Evolutionary conservation across 2,329 filamentous ascomycete species (phyloP).

Genomic region (Epichloe typhina): DNA sequence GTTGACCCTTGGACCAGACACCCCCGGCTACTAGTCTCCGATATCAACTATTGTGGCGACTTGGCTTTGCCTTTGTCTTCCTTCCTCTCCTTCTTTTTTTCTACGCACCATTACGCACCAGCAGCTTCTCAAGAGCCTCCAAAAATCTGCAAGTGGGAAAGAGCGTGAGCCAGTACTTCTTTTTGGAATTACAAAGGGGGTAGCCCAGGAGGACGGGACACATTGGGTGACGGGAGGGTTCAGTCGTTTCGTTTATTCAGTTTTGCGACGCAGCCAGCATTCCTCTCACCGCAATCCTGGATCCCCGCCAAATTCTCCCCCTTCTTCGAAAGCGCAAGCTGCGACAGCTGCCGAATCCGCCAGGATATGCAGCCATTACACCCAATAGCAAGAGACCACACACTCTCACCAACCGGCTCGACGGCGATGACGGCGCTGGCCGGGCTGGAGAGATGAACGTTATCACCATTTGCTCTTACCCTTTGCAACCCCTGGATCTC

Average conservation of each 20-base stretch:
- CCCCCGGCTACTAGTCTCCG: not conserved
- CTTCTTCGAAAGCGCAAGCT: slow-evolving; percentile 4
- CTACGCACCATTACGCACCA: not conserved
- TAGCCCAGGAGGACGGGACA: too few species aligned
- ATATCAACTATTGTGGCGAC: not conserved
- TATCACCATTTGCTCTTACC: slow-evolving; percentile 9
- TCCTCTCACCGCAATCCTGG: not conserved
- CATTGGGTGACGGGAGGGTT: not conserved
- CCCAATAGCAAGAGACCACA: slow-evolving; percentile 2
- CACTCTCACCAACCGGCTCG: slow-evolving; percentile 1
- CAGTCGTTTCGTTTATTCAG: not conserved
- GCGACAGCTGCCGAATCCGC: not conserved
- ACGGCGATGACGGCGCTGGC: not conserved
- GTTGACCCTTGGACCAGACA: not conserved
- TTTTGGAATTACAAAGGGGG: too few species aligned
- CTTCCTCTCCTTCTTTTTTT: not conserved
- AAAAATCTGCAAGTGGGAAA: not conserved
- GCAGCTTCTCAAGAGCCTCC: not conserved
- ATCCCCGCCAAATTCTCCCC: slow-evolving; percentile 1
- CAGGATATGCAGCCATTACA: slow-evolving; percentile 5
- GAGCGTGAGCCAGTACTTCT: too few species aligned
- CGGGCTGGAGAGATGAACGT: slow-evolving; percentile 10
- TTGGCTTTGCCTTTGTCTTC: not conserved
- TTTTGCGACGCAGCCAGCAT: not conserved
- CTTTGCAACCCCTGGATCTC: slow-evolving; percentile 5